Evolutionary conservation across 176 grass and related monocot species (phyloP), one percentile per base, ranked within the genome.

Genomic region (Zoysia pacifica): DNA sequence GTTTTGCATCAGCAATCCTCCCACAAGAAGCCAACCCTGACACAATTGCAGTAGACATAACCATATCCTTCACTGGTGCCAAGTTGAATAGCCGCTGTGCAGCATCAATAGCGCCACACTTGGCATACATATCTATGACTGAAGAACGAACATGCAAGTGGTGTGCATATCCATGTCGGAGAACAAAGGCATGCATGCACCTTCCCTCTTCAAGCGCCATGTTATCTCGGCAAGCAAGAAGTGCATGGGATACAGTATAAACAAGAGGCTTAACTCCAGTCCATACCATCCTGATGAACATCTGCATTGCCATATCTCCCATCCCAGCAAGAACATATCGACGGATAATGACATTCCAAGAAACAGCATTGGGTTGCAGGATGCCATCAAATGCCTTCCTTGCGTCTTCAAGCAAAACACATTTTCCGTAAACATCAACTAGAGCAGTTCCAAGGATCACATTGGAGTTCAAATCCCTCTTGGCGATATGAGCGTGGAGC

Each of bases 281-380:
- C 84, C 71, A 6, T 40, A 99, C 74, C 96, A 99, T 99, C 75
- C 72, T 66, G 70, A 73, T 93, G 85, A 99, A 99, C 88, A 93
- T 83, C 18, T 83, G n/a, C n/a, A 93, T 63, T 11, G 96, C 90
- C 48, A 88, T 87, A 35, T 67, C 28, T 2, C 90, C 86, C 84
- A 76, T 89, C 11, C 88, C 86, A 74, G 87, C 82, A n/a, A 95
- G 90, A 74, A 88, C 89, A 81, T 95, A 93, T 28, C 90, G 87
- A 9, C 92, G 82, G 59, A 93, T 66, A 52, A 99, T 91, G 82
- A 93, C 88, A 78, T 99, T 95, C 96, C 96, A 95, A 5, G 93
- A 91, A 70, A 99, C 65, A 8, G 42, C 86, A 86, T 91, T 93
- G 44, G 92, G 92, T 68, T 84, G 42, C 0, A 47, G 50, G 61